Percentiles rank a stretch among this genome's conserved stretches.
Conservation (phyloP, 768 basidiomycete genomes). For the Amanita polypyramis region DNA sequence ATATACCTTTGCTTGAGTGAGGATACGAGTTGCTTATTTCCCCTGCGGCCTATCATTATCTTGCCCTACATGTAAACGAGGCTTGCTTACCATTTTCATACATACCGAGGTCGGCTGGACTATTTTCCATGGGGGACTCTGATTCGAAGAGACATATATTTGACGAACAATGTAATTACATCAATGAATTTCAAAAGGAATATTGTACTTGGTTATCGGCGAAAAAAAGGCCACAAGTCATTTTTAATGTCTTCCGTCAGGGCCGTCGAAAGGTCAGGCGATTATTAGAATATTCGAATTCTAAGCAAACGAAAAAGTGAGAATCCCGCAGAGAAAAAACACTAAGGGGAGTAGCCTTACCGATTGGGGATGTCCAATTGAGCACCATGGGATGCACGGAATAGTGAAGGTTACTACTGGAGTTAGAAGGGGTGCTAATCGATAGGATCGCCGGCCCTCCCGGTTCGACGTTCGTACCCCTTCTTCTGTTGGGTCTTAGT, state of each 20-base stretch:
- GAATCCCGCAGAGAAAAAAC: not conserved
- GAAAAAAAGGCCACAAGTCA: not conserved
- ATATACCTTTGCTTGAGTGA: not conserved
- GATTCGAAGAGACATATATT: not conserved
- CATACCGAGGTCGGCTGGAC: not conserved
- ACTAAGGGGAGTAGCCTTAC: conserved; percentile 24
- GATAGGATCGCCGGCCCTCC: conserved; percentile 21
- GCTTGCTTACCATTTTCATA: no score
- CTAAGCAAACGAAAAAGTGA: not conserved
- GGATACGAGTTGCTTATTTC: not conserved
- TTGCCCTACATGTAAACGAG: no score
- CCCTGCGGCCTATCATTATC: not conserved
- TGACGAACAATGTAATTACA: not conserved
- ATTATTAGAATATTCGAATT: not conserved
- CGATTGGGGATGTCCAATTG: conserved; percentile 62
- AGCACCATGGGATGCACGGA: conserved; percentile 43
- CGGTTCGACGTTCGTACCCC: conserved; percentile 26
- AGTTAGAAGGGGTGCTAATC: conserved; percentile 31
- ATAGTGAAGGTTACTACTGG: not conserved
- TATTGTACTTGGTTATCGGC: not conserved
- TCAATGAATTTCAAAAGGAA: no score
- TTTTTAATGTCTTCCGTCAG: not conserved
- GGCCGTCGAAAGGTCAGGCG: conserved; percentile 1
- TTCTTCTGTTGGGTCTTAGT: conserved; percentile 32
- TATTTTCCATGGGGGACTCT: not conserved